Conservation (phyloP, 441 rosid genomes). For the Corymbia citriodora region DNA sequence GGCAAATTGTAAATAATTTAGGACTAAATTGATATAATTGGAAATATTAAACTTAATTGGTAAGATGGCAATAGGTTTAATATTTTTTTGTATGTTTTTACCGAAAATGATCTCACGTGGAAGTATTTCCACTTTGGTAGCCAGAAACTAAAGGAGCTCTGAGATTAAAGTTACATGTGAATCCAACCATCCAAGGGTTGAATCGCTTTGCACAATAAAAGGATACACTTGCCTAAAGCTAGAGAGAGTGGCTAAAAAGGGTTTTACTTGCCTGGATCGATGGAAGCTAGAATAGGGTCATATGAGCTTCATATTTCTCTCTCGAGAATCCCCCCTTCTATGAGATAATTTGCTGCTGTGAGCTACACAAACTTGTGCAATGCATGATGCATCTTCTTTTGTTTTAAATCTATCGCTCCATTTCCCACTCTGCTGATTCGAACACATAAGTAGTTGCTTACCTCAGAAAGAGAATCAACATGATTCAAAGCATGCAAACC, state of each 20-base stretch:
- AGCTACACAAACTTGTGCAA: not conserved
- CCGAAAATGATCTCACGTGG: not conserved
- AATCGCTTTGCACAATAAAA: not conserved
- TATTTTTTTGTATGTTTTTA: too few relatives aligned
- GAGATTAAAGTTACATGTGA: not conserved
- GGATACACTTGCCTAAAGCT: not conserved
- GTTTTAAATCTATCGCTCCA: not conserved
- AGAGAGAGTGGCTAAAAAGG: not conserved
- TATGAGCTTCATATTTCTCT: not conserved
- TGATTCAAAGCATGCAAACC: not conserved
- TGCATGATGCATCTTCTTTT: not conserved
- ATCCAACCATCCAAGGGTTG: not conserved
- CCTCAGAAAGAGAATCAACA: not conserved
- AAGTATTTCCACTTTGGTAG: not conserved
- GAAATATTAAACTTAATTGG: too few relatives aligned
- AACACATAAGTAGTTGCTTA: not conserved
- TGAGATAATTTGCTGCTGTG: not conserved
- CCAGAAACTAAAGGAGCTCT: not conserved
- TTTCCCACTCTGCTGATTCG: not conserved
- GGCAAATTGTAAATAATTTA: too few relatives aligned
- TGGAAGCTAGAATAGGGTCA: not conserved
- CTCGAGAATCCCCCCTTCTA: not conserved
- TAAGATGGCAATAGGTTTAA: too few relatives aligned
- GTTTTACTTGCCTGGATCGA: not conserved
- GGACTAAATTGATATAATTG: too few relatives aligned